Evolutionary conservation across 1,284 basidiomycete species (phyloP).

Genomic region (Singerocomus inundabilis): DNA sequence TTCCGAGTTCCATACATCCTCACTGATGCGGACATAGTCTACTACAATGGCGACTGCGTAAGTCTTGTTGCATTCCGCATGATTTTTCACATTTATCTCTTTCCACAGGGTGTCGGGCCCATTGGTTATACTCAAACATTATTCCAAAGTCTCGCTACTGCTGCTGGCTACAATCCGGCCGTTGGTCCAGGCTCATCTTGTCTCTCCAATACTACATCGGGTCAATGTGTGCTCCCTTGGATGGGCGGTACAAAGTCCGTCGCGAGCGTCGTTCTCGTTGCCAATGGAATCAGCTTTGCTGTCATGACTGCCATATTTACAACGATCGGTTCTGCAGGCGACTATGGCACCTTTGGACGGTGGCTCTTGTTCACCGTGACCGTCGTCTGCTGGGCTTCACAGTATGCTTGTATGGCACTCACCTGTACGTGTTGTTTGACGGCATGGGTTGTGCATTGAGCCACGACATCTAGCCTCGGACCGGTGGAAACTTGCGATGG

Average conservation of each 20-base stretch:
- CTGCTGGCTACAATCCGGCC: constrained; percentile 67
- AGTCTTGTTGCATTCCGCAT: background rate
- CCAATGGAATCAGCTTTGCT: constrained; percentile 76
- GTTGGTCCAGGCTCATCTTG: constrained; percentile 68
- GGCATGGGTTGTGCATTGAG: background rate
- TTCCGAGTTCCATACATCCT: constrained; percentile 19
- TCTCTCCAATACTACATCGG: constrained; percentile 49
- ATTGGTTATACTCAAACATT: constrained; percentile 63
- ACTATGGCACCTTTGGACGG: constrained; percentile 77
- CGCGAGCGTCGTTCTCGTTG: constrained; percentile 70
- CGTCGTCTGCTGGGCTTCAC: constrained; percentile 75
- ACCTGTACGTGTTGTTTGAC: constrained; percentile 45
- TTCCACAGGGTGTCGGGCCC: constrained; percentile 57
- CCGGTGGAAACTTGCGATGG: constrained; percentile 76
- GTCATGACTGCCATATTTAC: constrained; percentile 81
- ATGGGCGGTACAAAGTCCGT: constrained; percentile 65
- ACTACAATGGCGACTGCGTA: constrained; percentile 73
- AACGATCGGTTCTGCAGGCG: constrained; percentile 77
- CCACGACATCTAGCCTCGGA: constrained; percentile 44
- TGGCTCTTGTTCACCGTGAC: constrained; percentile 75
- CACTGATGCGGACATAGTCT: constrained; percentile 44
- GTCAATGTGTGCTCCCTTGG: constrained; percentile 75
- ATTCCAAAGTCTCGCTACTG: constrained; percentile 68
- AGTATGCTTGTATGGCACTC: constrained; percentile 73
- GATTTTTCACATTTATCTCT: background rate